Conservation (phyloP, 352 stramenopile genomes). For the Globisporangium orthogonon region DNA sequence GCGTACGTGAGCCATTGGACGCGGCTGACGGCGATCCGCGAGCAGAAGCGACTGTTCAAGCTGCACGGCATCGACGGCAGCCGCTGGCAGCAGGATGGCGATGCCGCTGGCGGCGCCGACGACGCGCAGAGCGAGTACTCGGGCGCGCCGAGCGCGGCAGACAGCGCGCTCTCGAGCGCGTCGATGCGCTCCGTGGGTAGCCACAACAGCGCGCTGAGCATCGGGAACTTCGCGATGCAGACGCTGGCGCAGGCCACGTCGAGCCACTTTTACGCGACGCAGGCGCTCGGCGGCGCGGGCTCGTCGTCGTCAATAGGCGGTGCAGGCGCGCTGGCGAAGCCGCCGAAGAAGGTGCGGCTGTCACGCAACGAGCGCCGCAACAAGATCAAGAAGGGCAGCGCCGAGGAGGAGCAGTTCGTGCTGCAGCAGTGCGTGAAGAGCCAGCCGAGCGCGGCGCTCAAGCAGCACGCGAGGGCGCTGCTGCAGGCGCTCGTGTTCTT, state of each 20-base stretch:
- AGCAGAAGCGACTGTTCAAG: constrained; percentile 75
- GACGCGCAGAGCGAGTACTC: constrained; percentile 37
- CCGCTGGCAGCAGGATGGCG: constrained; percentile 32
- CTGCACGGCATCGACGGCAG: constrained; percentile 71
- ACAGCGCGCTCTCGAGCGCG: constrained; percentile 54
- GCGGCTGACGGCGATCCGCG: constrained; percentile 52
- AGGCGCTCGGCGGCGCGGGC: constrained; percentile 20
- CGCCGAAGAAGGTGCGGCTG: constrained; percentile 35
- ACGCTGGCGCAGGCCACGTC: constrained; percentile 43
- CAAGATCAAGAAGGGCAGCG: constrained; percentile 63
- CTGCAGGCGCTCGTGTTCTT: constrained; percentile 56
- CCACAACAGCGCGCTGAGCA: constrained; percentile 62
- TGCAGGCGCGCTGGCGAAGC: background rate
- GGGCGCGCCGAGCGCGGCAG: constrained; percentile 36
- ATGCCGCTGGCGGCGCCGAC: constrained; percentile 18
- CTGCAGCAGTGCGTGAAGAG: constrained; percentile 32
- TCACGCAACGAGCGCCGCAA: constrained; percentile 49
- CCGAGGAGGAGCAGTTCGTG: constrained; percentile 64
- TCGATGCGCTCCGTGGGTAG: constrained; percentile 70
- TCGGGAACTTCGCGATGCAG: constrained; percentile 69
- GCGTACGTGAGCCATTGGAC: constrained; percentile 52
- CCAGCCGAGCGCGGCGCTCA: constrained; percentile 30
- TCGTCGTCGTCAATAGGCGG: too few relatives aligned
- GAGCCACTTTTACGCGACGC: constrained; percentile 69
- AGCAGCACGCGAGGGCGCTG: constrained; percentile 26